Conservation (phyloP, 768 basidiomycete genomes). For the Artomyces pyxidatus region DNA sequence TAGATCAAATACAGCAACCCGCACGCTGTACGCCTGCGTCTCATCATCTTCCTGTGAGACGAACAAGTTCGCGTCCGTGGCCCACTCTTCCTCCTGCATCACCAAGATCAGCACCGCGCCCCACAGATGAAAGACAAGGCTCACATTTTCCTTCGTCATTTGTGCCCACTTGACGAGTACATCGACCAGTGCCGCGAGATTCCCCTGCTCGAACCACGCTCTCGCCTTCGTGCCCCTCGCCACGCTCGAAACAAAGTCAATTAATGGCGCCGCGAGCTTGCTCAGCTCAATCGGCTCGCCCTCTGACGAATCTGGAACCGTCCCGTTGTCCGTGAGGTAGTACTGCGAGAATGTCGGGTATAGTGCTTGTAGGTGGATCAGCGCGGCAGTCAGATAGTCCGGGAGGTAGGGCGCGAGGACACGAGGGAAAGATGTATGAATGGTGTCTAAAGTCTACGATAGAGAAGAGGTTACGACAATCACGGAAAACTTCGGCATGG, state of each 20-base stretch:
- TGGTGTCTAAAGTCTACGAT: constrained; percentile 70
- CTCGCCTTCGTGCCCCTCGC: constrained; percentile 57
- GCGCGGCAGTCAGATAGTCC: constrained; percentile 48
- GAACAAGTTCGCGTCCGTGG: constrained; percentile 82
- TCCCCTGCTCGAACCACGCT: constrained; percentile 49
- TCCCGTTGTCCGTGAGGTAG: constrained; percentile 49
- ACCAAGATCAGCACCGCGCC: not conserved
- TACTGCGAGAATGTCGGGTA: constrained; percentile 53
- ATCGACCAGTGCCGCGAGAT: constrained; percentile 42
- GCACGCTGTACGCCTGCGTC: constrained; percentile 68
- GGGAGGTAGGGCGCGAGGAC: constrained; percentile 55
- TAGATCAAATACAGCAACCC: constrained; percentile 81
- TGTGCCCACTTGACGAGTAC: constrained; percentile 65
- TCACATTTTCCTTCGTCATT: constrained; percentile 86
- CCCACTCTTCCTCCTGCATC: constrained; percentile 83
- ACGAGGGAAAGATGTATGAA: constrained; percentile 77
- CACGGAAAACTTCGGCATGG: too few species aligned
- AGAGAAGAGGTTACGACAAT: too few species aligned
- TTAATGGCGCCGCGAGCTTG: constrained; percentile 66
- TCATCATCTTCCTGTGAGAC: constrained; percentile 95
- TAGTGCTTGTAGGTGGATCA: constrained; percentile 51
- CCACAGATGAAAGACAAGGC: constrained; percentile 17
- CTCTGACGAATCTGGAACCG: constrained; percentile 59
- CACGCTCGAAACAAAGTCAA: constrained; percentile 71
- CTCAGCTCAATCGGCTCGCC: constrained; percentile 71